Evolutionary conservation across 768 basidiomycete genomes (phyloP).

Genomic region (Suillus subluteus): DNA sequence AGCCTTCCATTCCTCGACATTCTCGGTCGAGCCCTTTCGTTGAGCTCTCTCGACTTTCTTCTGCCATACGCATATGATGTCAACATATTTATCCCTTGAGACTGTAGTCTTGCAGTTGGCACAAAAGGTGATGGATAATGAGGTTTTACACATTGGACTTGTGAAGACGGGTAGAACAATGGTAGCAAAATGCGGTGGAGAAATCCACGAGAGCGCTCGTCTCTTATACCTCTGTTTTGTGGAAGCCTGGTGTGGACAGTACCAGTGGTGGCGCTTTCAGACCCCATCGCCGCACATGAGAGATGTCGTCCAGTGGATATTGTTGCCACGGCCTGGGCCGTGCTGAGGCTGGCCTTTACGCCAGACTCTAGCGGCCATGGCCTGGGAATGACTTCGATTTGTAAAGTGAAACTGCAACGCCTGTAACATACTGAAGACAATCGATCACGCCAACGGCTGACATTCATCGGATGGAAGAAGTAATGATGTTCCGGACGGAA

Average conservation of each 20-base stretch:
- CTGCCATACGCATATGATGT: not conserved
- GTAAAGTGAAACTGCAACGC: not conserved
- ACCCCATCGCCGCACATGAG: not conserved
- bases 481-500: not conserved
- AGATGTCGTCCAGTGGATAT: not conserved
- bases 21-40: too few species aligned
- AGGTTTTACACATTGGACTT: slow-evolving; percentile 62
- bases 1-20: not conserved
- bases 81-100: not conserved
- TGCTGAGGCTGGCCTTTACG: not conserved
- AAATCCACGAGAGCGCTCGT: too few species aligned
- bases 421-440: not conserved
- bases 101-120: not conserved
- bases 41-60: not conserved
- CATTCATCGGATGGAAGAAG: not conserved
- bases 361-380: not conserved
- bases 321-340: not conserved
- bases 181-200: too few species aligned
- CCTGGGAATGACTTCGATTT: not conserved
- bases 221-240: not conserved
- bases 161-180: not conserved
- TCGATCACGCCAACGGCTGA: not conserved
- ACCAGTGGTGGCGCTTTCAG: not conserved
- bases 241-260: not conserved
- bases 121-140: slow-evolving; percentile 22